These are phyloP conservation scores for Schwanniomyces polymorphus DNA, from an alignment of 805 yeast genomes.

Conservation along the genomic window DNA sequence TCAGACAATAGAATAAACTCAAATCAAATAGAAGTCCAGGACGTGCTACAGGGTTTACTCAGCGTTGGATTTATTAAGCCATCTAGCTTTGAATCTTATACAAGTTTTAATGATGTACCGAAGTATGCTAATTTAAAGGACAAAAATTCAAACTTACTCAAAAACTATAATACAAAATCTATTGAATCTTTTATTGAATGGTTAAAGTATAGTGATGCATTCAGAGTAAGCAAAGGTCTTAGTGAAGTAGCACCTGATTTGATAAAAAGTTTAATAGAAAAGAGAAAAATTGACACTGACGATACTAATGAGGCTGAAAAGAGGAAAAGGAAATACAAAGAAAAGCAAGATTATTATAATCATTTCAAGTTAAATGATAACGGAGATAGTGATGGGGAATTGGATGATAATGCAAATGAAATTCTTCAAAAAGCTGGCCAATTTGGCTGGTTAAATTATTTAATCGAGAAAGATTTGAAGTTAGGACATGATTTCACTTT, in stretches of 20 bases:
- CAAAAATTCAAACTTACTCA: constrained; percentile 11
- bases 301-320: constrained; percentile 36
- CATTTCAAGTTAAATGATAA: constrained; percentile 28
- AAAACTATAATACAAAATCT: constrained; percentile 33
- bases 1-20: constrained; percentile 43
- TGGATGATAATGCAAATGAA: constrained; percentile 18
- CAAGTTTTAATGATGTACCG: constrained; percentile 46
- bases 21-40: constrained; percentile 56
- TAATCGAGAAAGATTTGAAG: constrained; percentile 31
- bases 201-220: constrained; percentile 29
- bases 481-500: constrained; percentile 39
- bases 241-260: constrained; percentile 30
- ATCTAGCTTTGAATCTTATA: constrained; percentile 27
- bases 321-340: constrained; percentile 31
- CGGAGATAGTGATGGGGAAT: constrained; percentile 19
- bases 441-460: constrained; percentile 37
- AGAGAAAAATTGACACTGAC: constrained; percentile 35
- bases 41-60: constrained; percentile 68
- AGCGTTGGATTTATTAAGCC: constrained; percentile 66
- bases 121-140: constrained; percentile 8
- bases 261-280: constrained; percentile 35
- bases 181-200: constrained; percentile 38
- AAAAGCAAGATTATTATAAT: constrained; percentile 40
- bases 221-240: constrained; percentile 18
- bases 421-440: constrained; percentile 20